Base-by-base conservation (phyloP, 768 basidiomycete genomes). In the Xanthoconium stramineum region DNA sequence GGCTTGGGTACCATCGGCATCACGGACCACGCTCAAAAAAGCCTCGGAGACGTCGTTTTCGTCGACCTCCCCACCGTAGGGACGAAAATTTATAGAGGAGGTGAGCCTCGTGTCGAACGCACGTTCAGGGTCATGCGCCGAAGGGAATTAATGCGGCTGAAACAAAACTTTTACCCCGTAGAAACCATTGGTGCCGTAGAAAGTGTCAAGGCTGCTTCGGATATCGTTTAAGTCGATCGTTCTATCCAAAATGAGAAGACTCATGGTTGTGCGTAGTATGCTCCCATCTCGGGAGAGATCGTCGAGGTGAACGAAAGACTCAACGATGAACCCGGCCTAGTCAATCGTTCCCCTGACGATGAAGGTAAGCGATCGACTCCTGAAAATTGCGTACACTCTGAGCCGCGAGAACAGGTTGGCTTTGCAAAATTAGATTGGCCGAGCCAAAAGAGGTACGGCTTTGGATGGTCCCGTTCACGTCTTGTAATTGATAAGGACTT, bases 31-130 rank as follows among this genome's bases (percentile, higher is more conserved):
- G 97, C 97, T 2, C 94, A 98, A 71, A 80, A 85, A 47, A 85
- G 86, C 35, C 81, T 99, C 3, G 97, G 97, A 33, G 97, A 99
- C 70, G 93, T 98, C 50, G 97, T 98, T 46, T 99, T 91, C 74
- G 94, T 98, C 47, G 97, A 98, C 71, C 80, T 99, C 47, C 91
- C 92, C 2, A 63, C 68, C 11, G 67, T 80, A 10, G 94, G 89
- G 6, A 76, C 80, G 0, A 69, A 81, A 55, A 76, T 98, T 52
- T 67, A 68, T 9, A 77, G 88, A 72, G 91, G 89, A 63, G 91
- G 95, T 95, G 62, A 64, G 93, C 71, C 17, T 40, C 13, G 28
- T 47, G 33, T 10, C 5, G 11, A 8, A 29, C 28, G 32, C 53
- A 42, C 39, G 43, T 12, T 47, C 50, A 47, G 48, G 39, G 46